Evolutionary conservation across 305 asterid species (phyloP).

Genomic region (Salvia sclarea): DNA sequence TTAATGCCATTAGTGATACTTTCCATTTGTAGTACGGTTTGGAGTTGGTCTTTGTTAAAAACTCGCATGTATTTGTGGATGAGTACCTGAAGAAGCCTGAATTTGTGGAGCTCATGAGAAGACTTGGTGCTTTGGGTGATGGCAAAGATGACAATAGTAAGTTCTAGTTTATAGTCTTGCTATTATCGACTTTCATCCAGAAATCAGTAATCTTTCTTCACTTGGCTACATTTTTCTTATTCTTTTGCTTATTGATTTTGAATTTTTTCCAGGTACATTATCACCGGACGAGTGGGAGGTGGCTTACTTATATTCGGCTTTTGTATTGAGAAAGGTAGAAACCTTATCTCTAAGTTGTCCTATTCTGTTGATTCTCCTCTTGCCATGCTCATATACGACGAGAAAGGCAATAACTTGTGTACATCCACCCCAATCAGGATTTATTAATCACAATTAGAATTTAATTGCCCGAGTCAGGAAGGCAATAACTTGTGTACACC

Average conservation of each 20-base stretch:
- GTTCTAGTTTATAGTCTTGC: conserved; percentile 19
- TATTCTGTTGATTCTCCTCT: neutral
- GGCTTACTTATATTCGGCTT: conserved; percentile 83
- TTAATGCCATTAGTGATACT: conserved; percentile 7
- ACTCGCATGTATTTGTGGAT: conserved; percentile 78
- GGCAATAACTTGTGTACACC: no score
- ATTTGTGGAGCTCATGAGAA: conserved; percentile 84
- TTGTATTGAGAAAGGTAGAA: conserved; percentile 74
- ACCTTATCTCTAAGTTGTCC: neutral
- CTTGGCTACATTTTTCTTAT: neutral
- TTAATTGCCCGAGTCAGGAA: no score
- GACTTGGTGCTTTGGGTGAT: conserved; percentile 97
- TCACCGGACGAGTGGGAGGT: conserved; percentile 98
- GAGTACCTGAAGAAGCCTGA: conserved; percentile 93
- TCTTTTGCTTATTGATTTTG: conserved; percentile 1
- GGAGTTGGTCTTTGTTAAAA: conserved; percentile 90
- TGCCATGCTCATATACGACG: neutral
- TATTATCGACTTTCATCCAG: neutral
- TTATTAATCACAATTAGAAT: no score
- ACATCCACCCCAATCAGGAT: no score
- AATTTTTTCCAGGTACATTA: conserved; percentile 58
- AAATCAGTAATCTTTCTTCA: neutral
- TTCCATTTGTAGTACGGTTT: conserved; percentile 63
- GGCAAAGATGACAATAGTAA: conserved; percentile 85
- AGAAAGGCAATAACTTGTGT: neutral